Conservation (phyloP, 129 eudicot genomes). For the Flaveria sonorensis region DNA sequence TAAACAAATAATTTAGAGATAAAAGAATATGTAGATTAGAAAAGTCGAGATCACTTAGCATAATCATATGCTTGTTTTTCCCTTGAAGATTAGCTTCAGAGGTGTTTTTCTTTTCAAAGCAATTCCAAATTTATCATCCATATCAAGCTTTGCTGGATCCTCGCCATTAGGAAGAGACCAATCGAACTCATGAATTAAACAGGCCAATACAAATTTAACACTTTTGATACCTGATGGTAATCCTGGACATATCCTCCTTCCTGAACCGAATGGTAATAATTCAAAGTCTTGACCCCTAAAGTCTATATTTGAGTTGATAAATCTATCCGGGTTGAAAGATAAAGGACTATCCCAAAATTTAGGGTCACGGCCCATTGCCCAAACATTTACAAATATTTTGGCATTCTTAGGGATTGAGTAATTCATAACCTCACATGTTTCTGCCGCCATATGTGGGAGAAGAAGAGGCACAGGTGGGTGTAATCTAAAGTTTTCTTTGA, state of each 20-base stretch:
- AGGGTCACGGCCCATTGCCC: not conserved
- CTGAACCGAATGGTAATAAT: not conserved
- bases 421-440: constrained; percentile 11
- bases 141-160: not conserved
- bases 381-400: not conserved
- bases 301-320: not conserved
- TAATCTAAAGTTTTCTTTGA: not conserved
- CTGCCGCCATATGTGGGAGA: not conserved
- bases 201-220: not conserved
- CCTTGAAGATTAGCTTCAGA: not conserved
- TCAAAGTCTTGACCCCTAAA: not conserved
- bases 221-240: not conserved
- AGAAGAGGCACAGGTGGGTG: constrained; percentile 5
- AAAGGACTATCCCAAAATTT: not conserved
- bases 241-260: not conserved
- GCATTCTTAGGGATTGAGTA: constrained; percentile 1
- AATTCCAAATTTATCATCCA: not conserved
- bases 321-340: not conserved
- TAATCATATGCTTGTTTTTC: not conserved
- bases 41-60: not conserved
- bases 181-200: not conserved
- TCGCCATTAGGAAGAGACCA: not conserved
- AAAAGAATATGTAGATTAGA: too few relatives aligned
- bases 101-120: not conserved
- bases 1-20: too few relatives aligned